Percentiles rank a stretch among this genome's conserved stretches.
phyloP scores from a whole-genome alignment of 495 filamentous ascomycete genomes.

The Chaetomium fimeti region DNA sequence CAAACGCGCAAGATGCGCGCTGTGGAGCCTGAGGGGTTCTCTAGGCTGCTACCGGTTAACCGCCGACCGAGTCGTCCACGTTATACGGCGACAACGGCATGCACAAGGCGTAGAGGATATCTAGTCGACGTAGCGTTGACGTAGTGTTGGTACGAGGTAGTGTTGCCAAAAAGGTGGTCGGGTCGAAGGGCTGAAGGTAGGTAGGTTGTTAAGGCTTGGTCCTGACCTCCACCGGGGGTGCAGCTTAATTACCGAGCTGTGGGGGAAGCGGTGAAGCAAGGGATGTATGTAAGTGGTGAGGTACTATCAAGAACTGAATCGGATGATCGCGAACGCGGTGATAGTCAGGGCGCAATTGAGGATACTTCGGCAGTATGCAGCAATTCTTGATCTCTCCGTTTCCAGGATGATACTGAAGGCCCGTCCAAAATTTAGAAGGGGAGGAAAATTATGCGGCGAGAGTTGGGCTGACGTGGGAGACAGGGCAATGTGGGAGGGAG shows the following conservation, averaged over 20 bases:
- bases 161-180: constrained; percentile 1
- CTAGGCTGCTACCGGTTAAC: constrained; percentile 13
- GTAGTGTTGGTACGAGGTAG: too few relatives aligned
- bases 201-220: constrained; percentile 11
- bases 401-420: background rate
- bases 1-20: constrained; percentile 10
- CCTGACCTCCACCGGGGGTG: constrained; percentile 26
- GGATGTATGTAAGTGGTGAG: constrained; percentile 16
- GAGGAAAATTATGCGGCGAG: constrained; percentile 13
- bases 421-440: background rate
- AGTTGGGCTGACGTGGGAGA: constrained; percentile 12
- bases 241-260: constrained; percentile 31
- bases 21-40: background rate
- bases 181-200: background rate
- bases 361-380: constrained; percentile 12
- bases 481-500: constrained; percentile 13
- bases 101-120: background rate
- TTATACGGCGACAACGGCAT: background rate
- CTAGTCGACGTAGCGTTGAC: background rate
- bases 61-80: constrained; percentile 5
- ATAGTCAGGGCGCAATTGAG: constrained; percentile 12
- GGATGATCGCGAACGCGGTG: constrained; percentile 4
- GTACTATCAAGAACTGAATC: constrained; percentile 14
- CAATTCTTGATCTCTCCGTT: background rate
- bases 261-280: constrained; percentile 27